phyloP scores from a whole-genome alignment of 768 basidiomycete species.

The Boletus rubroflammeus region DNA sequence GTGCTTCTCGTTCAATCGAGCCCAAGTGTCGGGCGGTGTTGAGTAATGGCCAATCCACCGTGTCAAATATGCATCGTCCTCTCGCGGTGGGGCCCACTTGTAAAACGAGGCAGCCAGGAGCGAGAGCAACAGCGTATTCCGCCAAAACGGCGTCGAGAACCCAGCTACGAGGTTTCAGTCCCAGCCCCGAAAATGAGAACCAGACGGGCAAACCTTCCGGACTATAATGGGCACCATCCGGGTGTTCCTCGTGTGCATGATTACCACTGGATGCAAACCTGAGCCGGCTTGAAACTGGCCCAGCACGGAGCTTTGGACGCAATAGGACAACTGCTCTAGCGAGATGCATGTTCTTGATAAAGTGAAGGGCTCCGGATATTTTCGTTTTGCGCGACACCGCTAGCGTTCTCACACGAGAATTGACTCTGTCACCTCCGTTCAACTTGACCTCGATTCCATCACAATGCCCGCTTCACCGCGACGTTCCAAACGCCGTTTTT shows the following conservation, averaged over 20 bases:
- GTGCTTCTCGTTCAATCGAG: constrained; percentile 54
- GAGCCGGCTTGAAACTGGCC: constrained; percentile 33
- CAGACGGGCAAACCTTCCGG: constrained; percentile 53
- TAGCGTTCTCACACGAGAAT: constrained; percentile 23
- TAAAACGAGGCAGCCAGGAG: constrained; percentile 52
- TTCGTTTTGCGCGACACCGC: background rate
- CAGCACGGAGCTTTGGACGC: constrained; percentile 31
- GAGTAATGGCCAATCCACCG: constrained; percentile 60
- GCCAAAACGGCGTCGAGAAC: constrained; percentile 66
- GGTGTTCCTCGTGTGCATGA: constrained; percentile 39
- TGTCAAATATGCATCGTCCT: constrained; percentile 61
- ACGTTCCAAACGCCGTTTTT: constrained; percentile 33
- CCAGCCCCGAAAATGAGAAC: background rate
- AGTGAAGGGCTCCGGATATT: background rate
- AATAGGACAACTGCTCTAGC: constrained; percentile 37
- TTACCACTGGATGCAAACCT: constrained; percentile 44
- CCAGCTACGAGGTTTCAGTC: constrained; percentile 33
- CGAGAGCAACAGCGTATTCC: constrained; percentile 52
- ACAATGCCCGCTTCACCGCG: constrained; percentile 33
- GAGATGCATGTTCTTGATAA: constrained; percentile 25
- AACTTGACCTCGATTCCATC: background rate
- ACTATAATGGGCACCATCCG: constrained; percentile 43
- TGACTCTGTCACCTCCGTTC: background rate
- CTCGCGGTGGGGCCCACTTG: constrained; percentile 64
- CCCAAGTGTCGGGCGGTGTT: constrained; percentile 53